phyloP scores from a whole-genome alignment of 306 rosid species.

The Trichosanthes truncata region DNA sequence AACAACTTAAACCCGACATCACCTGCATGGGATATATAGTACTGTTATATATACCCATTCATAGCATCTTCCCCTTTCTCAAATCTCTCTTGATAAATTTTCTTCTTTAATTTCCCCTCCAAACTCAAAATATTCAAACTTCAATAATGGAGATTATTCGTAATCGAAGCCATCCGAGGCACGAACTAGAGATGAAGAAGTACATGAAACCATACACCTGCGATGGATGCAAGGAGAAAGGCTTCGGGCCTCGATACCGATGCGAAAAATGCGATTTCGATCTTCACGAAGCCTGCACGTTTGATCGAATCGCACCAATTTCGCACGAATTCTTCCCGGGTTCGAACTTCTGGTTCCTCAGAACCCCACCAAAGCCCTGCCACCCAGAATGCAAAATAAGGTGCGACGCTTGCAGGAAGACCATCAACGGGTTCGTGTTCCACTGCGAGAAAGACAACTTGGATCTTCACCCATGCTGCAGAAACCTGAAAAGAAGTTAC shows the following conservation, averaged over 20 bases:
- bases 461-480: neutral
- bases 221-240: neutral
- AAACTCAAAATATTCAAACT: too few relatives aligned
- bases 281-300: neutral
- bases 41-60: too few relatives aligned
- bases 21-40: too few relatives aligned
- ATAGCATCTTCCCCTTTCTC: too few relatives aligned
- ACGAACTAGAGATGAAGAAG: neutral
- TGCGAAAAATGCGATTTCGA: constrained; percentile 5
- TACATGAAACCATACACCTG: neutral
- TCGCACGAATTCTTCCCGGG: neutral
- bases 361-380: neutral
- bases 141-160: too few relatives aligned
- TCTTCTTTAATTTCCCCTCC: too few relatives aligned
- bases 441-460: neutral
- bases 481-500: neutral
- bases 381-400: neutral
- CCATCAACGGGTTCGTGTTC: neutral
- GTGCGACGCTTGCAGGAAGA: neutral
- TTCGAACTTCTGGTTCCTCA: neutral
- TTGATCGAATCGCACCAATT: too few relatives aligned
- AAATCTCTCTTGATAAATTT: too few relatives aligned
- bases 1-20: too few relatives aligned
- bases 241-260: constrained; percentile 6
- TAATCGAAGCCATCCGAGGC: neutral